Conservation (phyloP, 805 yeast species). For the Metschnikowia gelsemii region DNA sequence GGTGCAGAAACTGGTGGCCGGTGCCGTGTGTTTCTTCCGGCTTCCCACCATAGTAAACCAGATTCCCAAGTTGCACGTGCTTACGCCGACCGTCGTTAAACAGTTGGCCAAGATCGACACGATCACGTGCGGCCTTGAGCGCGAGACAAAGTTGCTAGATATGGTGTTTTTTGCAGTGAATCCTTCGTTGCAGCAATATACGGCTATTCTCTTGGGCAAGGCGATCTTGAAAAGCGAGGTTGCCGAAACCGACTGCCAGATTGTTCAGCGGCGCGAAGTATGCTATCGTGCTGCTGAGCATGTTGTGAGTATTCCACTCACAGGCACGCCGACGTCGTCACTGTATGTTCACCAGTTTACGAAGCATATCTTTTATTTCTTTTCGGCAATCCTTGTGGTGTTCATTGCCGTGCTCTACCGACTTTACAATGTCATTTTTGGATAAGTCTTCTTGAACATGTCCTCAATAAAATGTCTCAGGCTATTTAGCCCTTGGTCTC, state of each 20-base stretch:
- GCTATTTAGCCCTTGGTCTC: background rate
- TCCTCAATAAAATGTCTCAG: too few species aligned
- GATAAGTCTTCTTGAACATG: too few species aligned
- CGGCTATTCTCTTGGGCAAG: slow-evolving; percentile 38
- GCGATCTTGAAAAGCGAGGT: slow-evolving; percentile 41
- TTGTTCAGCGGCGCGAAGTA: slow-evolving; percentile 37
- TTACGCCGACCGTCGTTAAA: slow-evolving; percentile 25
- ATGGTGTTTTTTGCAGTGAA: slow-evolving; percentile 34
- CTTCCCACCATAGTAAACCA: slow-evolving; percentile 35
- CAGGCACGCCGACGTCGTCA: slow-evolving; percentile 31
- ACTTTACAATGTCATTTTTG: slow-evolving; percentile 24
- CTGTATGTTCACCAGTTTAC: slow-evolving; percentile 24
- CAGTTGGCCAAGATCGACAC: slow-evolving; percentile 39
- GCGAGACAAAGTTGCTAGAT: slow-evolving; percentile 32
- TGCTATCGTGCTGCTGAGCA: slow-evolving; percentile 44
- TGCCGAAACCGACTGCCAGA: slow-evolving; percentile 28
- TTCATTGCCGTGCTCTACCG: slow-evolving; percentile 29
- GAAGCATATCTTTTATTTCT: slow-evolving; percentile 26
- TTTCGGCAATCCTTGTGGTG: slow-evolving; percentile 27
- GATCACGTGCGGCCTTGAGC: slow-evolving; percentile 38
- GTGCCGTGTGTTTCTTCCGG: slow-evolving; percentile 28
- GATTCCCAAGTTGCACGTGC: slow-evolving; percentile 20
- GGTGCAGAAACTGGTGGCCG: slow-evolving; percentile 27
- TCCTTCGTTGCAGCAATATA: slow-evolving; percentile 36
- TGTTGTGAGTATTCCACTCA: slow-evolving; percentile 42